phyloP scores from a whole-genome alignment of 495 filamentous ascomycete species.

The Rhizodiscina lignyota region DNA sequence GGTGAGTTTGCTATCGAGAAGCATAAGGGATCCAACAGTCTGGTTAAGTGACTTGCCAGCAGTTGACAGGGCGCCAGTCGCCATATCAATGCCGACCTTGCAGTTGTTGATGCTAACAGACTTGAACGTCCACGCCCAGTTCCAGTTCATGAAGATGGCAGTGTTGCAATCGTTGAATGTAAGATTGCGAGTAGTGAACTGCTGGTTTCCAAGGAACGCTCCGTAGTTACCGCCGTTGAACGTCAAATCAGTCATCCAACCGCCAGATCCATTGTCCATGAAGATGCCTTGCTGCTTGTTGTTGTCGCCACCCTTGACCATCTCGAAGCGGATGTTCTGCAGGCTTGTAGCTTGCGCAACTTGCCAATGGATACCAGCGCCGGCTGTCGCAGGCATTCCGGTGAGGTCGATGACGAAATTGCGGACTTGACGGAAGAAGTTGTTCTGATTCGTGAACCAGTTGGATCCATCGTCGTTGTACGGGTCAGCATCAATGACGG shows the following conservation, averaged over 20 bases:
- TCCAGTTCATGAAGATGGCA: constrained; percentile 35
- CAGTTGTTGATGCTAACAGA: constrained; percentile 32
- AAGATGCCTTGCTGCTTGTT: constrained; percentile 29
- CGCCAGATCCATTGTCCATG: constrained; percentile 81
- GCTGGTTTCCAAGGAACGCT: constrained; percentile 35
- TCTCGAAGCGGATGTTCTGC: constrained; percentile 34
- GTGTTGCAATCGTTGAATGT: constrained; percentile 31
- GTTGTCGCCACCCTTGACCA: constrained; percentile 18
- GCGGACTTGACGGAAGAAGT: constrained; percentile 93
- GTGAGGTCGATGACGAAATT: constrained; percentile 86
- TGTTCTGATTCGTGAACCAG: constrained; percentile 92
- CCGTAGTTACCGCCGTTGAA: constrained; percentile 29
- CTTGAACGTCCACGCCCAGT: constrained; percentile 38
- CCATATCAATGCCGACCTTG: constrained; percentile 45
- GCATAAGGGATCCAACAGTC: constrained; percentile 26
- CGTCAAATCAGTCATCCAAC: constrained; percentile 28
- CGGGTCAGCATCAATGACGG: constrained; percentile 77
- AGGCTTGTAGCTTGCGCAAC: constrained; percentile 83
- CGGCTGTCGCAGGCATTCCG: constrained; percentile 41
- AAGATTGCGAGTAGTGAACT: constrained; percentile 35
- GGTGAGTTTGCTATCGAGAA: constrained; percentile 23
- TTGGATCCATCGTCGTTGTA: constrained; percentile 47
- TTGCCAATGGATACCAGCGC: constrained; percentile 84
- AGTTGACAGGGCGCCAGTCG: constrained; percentile 25
- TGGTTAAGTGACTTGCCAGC: too few relatives aligned